Conservation (phyloP, 2,329 filamentous ascomycete genomes). For the Aspergillus piperis region DNA sequence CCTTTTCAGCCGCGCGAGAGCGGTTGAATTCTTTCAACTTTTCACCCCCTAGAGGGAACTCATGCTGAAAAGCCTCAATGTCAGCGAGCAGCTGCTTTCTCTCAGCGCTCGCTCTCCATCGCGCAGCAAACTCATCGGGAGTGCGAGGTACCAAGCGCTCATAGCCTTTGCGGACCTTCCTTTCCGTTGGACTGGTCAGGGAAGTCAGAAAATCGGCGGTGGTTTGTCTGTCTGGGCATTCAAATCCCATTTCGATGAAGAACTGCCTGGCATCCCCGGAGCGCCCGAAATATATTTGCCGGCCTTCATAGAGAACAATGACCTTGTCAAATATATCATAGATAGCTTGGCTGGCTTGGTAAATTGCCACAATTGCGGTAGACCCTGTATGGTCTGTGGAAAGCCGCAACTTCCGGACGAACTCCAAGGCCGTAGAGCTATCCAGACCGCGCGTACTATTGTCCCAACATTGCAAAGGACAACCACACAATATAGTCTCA, state of each 20-base stretch:
- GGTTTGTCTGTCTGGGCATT: slow-evolving; percentile 67
- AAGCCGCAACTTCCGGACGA: slow-evolving; percentile 52
- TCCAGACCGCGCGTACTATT: slow-evolving; percentile 53
- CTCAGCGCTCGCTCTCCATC: slow-evolving; percentile 56
- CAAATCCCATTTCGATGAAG: slow-evolving; percentile 69
- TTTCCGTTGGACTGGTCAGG: slow-evolving; percentile 64
- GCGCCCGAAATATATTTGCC: slow-evolving; percentile 73
- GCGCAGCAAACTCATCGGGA: slow-evolving; percentile 65
- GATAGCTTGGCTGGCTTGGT: slow-evolving; percentile 49
- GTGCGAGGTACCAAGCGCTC: slow-evolving; percentile 66
- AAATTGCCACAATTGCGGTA: slow-evolving; percentile 56
- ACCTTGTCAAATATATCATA: slow-evolving; percentile 69
- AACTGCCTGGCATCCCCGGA: slow-evolving; percentile 60
- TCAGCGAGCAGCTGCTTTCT: slow-evolving; percentile 42
- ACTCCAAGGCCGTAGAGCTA: slow-evolving; percentile 57
- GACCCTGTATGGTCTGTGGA: slow-evolving; percentile 51
- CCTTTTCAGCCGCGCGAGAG: slow-evolving; percentile 44
- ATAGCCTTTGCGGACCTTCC: slow-evolving; percentile 57
- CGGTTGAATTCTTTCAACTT: slow-evolving; percentile 39
- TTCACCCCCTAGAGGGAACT: slow-evolving; percentile 38
- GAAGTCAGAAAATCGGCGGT: slow-evolving; percentile 70
- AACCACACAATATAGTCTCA: slow-evolving; percentile 51
- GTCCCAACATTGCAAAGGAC: slow-evolving; percentile 50
- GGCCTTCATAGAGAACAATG: slow-evolving; percentile 70
- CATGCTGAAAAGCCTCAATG: slow-evolving; percentile 42